A percentile compares a stretch with the other conserved stretches of the same genome.
Evolutionary conservation across 495 filamentous ascomycete species (phyloP).

Genomic region (Penicillium desertorum): DNA sequence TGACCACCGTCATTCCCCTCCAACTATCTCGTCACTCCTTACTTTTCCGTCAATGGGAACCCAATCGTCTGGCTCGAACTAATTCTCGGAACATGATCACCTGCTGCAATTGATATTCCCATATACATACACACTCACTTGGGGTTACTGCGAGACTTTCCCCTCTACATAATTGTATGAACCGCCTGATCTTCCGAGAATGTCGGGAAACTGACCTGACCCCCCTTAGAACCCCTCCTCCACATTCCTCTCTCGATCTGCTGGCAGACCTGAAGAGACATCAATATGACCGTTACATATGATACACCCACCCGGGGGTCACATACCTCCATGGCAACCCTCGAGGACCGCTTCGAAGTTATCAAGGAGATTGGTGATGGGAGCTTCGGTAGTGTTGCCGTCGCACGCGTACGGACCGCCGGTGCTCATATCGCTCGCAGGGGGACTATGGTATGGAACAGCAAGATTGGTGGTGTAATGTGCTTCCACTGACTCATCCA

Average conservation of each 20-base stretch:
- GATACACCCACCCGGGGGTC: slow-evolving; percentile 60
- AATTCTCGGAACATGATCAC: slow-evolving; percentile 24
- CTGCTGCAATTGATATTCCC: slow-evolving; percentile 24
- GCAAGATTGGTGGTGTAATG: background rate
- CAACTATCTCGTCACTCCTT: slow-evolving; percentile 35
- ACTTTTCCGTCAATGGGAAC: slow-evolving; percentile 20
- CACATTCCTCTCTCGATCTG: slow-evolving; percentile 35
- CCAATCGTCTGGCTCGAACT: slow-evolving; percentile 7
- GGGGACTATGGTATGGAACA: slow-evolving; percentile 75
- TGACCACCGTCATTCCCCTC: slow-evolving; percentile 21
- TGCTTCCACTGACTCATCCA: slow-evolving; percentile 26
- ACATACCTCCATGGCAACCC: slow-evolving; percentile 50
- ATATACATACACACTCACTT: slow-evolving; percentile 12
- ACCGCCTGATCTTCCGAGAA: slow-evolving; percentile 6
- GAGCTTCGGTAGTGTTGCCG: slow-evolving; percentile 93
- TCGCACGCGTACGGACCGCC: slow-evolving; percentile 86
- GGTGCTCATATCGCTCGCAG: slow-evolving; percentile 85
- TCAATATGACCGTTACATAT: slow-evolving; percentile 67
- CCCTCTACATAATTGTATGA: slow-evolving; percentile 25
- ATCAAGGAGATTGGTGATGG: slow-evolving; percentile 98
- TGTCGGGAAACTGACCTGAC: slow-evolving; percentile 20
- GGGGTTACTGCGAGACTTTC: slow-evolving; percentile 12
- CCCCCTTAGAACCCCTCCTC: slow-evolving; percentile 17
- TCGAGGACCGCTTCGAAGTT: slow-evolving; percentile 91
- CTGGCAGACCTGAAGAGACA: slow-evolving; percentile 44